phyloP scores from a whole-genome alignment of 1,139 yeast species.

The Scheffersomyces insectosa region DNA sequence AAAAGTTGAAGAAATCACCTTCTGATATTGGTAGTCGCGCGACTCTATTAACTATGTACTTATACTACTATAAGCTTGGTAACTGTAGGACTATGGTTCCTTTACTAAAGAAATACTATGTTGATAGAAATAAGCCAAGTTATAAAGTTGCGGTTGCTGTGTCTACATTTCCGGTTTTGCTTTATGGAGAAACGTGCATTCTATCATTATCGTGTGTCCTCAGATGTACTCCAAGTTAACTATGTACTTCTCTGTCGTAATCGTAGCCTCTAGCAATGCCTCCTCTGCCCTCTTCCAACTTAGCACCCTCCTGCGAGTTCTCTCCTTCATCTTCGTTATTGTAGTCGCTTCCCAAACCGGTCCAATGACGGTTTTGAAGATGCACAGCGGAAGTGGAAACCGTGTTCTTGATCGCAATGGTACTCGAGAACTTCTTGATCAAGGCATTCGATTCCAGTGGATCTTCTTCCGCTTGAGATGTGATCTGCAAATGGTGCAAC shows the following conservation, averaged over 20 bases:
- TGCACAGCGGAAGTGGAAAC: constrained; percentile 86
- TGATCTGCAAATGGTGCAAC: constrained; percentile 63
- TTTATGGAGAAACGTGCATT: too few species aligned
- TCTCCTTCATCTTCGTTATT: constrained; percentile 35
- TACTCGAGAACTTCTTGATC: constrained; percentile 58
- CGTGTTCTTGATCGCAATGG: constrained; percentile 70
- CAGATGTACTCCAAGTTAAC: neutral
- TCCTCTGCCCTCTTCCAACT: constrained; percentile 74
- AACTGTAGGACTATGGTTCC: too few species aligned
- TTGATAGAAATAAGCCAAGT: too few species aligned
- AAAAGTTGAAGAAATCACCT: too few species aligned
- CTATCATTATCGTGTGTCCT: too few species aligned
- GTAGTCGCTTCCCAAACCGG: constrained; percentile 89
- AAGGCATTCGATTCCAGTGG: constrained; percentile 27
- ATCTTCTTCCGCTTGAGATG: constrained; percentile 27
- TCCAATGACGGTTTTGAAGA: constrained; percentile 78
- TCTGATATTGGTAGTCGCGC: too few species aligned
- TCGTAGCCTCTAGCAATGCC: constrained; percentile 91
- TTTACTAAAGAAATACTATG: too few species aligned
- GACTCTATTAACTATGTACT: too few species aligned
- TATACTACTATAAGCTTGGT: too few species aligned
- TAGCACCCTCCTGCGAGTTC: constrained; percentile 60
- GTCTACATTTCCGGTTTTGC: too few species aligned
- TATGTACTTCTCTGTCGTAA: constrained; percentile 20
- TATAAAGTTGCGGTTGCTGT: too few species aligned